Conservation (phyloP, 2,329 filamentous ascomycete genomes). For the Aspergillus hortae region DNA sequence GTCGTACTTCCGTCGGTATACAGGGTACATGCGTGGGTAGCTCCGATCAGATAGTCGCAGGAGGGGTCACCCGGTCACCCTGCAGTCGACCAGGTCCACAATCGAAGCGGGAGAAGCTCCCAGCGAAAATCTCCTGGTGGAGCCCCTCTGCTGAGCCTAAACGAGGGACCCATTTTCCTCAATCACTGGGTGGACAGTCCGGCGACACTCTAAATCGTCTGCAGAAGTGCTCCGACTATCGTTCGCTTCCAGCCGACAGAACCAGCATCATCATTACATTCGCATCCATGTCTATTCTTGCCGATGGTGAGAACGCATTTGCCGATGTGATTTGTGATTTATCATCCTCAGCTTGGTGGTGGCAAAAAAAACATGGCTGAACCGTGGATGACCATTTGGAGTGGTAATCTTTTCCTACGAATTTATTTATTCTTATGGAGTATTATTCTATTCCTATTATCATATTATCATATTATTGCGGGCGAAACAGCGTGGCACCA, state of each 20-base stretch:
- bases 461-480: not conserved
- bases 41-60: slow-evolving; percentile 12
- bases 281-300: not conserved
- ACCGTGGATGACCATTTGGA: slow-evolving; percentile 7
- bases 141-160: slow-evolving; percentile 19
- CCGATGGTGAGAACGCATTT: not conserved
- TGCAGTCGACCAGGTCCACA: slow-evolving; percentile 26
- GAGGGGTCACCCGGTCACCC: slow-evolving; percentile 4
- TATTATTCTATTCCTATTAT: too few relatives aligned
- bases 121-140: slow-evolving; percentile 31
- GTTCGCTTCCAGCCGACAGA: not conserved
- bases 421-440: not conserved
- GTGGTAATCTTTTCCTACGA: not conserved
- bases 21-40: not conserved
- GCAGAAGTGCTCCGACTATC: not conserved
- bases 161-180: slow-evolving; percentile 12
- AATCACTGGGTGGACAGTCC: not conserved
- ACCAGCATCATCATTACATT: not conserved
- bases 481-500: slow-evolving; percentile 19
- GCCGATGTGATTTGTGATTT: slow-evolving; percentile 16
- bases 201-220: not conserved
- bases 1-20: too few relatives aligned
- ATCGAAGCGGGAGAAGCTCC: slow-evolving; percentile 38
- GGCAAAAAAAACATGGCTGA: slow-evolving; percentile 8
- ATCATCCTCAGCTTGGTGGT: slow-evolving; percentile 3